Evolutionary conservation across 176 grass and related monocot genomes (phyloP), one percentile per base, ranked within the genome.

Genomic region (Microstegium vimineum): DNA sequence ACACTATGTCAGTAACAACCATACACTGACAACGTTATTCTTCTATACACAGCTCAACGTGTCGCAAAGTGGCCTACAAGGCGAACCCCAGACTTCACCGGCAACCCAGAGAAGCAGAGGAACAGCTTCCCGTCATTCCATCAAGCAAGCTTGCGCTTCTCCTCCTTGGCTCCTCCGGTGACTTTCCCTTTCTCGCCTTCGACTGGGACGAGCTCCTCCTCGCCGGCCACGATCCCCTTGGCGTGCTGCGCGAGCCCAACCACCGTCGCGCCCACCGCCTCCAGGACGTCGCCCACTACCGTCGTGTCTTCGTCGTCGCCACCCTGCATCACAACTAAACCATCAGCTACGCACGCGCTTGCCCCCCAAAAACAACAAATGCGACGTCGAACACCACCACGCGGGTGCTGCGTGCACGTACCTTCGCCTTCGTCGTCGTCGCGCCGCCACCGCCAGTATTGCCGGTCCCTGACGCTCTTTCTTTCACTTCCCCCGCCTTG

Each of bases 211-310:
- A 84, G 18, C 77, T 71, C 71, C 77, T 94, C 91, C 60, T 86
- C 85, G 63, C 86, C 92, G 40, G 88, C 87, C 18, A 98, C 88
- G 49, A 98, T 81, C 10, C 71, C 88, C 75, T 90, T 92, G 27
- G 85, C 47, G 63, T 89, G 88, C 78, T 86, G 32, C 9, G 78
- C 88, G 22, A 94, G 67, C 16, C 88, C 90, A 14, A 82, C 52
- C 70, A 94, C 88, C 0, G 95, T 83, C 51, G 86, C 86, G 47
- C 95, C 95, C 35, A 94, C 79, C 30, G 83, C 89, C 77, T 93
- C 88, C 65, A 82, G 82, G 4, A 91, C 68, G 71, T 90, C 90
- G 6, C 86, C 90, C 4, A 73, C 47, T 2, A 85, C 38, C 74
- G 85, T 92, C 1, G 79, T 81, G 33, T 17, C 87, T 1, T 49